Conservation (phyloP, 1,284 basidiomycete species). For the Melampsora larici-populina region DNA sequence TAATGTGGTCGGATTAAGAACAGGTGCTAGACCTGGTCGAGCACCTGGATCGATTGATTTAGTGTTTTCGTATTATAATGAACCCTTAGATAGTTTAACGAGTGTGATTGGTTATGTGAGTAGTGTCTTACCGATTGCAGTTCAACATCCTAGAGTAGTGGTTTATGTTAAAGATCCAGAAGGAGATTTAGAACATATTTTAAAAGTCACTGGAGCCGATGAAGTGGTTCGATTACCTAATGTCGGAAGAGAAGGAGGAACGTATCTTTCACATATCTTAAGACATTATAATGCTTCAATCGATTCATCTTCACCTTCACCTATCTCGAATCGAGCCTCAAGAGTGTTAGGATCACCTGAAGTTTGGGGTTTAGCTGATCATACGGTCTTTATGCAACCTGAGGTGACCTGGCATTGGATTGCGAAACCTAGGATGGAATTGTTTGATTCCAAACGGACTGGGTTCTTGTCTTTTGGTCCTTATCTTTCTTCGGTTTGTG, state of each 20-base stretch:
- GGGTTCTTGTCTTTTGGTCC: slow-evolving; percentile 54
- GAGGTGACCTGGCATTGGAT: slow-evolving; percentile 55
- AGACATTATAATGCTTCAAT: slow-evolving; percentile 47
- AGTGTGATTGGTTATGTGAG: slow-evolving; percentile 46
- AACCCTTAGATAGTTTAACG: slow-evolving; percentile 46
- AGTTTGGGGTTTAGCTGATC: slow-evolving; percentile 47
- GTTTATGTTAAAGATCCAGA: slow-evolving; percentile 50
- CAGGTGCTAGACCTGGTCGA: slow-evolving; percentile 62
- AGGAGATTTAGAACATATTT: slow-evolving; percentile 44
- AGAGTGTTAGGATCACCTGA: neutral
- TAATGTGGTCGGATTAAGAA: slow-evolving; percentile 5
- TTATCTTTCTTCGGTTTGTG: slow-evolving; percentile 50
- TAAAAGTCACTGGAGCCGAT: slow-evolving; percentile 47
- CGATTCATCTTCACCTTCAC: neutral
- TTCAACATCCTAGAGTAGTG: slow-evolving; percentile 46
- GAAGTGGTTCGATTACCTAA: slow-evolving; percentile 51
- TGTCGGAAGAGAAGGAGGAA: slow-evolving; percentile 52
- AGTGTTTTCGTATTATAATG: slow-evolving; percentile 51
- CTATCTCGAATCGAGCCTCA: neutral
- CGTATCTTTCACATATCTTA: slow-evolving; percentile 51
- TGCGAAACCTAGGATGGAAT: slow-evolving; percentile 51
- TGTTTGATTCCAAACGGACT: slow-evolving; percentile 46
- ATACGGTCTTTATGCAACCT: slow-evolving; percentile 54
- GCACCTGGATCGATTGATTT: slow-evolving; percentile 60
- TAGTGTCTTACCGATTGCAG: neutral